Percentiles rank a stretch among this genome's conserved stretches.
These are phyloP conservation scores for Xylaria longipes DNA, from an alignment of 495 filamentous ascomycete species.

Conservation along the genomic window DNA sequence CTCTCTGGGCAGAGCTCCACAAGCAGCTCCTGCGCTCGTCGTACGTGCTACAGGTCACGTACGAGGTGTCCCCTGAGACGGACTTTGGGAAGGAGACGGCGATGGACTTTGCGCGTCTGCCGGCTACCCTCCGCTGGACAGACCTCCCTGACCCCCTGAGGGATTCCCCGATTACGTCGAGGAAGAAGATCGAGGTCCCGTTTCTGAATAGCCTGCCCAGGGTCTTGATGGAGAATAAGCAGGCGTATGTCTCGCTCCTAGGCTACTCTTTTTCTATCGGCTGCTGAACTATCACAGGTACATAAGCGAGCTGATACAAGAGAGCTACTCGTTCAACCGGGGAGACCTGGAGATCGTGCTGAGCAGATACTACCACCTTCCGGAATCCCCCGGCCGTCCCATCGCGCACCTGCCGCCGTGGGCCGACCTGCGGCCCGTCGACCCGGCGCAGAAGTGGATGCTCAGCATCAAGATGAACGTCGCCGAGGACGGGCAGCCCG, in stretches of 20 bases:
- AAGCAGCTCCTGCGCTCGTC: slow-evolving; percentile 46
- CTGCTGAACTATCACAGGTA: slow-evolving; percentile 39
- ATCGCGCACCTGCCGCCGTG: slow-evolving; percentile 29
- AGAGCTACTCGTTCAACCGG: slow-evolving; percentile 50
- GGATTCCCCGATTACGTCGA: slow-evolving; percentile 43
- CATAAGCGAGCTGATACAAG: slow-evolving; percentile 48
- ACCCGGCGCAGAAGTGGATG: slow-evolving; percentile 46
- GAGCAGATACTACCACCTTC: slow-evolving; percentile 40
- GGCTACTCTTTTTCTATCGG: not conserved
- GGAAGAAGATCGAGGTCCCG: slow-evolving; percentile 49
- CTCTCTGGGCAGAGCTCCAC: slow-evolving; percentile 50
- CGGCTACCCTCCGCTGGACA: slow-evolving; percentile 47
- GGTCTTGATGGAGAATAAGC: slow-evolving; percentile 44
- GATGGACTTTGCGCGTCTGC: slow-evolving; percentile 35
- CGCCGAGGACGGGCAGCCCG: slow-evolving; percentile 46
- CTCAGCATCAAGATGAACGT: slow-evolving; percentile 49
- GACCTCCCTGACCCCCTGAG: slow-evolving; percentile 51
- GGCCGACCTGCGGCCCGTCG: slow-evolving; percentile 36
- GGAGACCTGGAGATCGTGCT: slow-evolving; percentile 51
- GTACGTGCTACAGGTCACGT: slow-evolving; percentile 48
- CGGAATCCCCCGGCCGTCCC: slow-evolving; percentile 29
- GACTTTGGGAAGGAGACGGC: slow-evolving; percentile 37
- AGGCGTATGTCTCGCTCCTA: slow-evolving; percentile 30
- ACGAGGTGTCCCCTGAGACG: slow-evolving; percentile 45
- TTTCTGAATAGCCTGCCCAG: slow-evolving; percentile 34